Conservation (phyloP, 306 rosid genomes). For the Prinsepia uniflora region DNA sequence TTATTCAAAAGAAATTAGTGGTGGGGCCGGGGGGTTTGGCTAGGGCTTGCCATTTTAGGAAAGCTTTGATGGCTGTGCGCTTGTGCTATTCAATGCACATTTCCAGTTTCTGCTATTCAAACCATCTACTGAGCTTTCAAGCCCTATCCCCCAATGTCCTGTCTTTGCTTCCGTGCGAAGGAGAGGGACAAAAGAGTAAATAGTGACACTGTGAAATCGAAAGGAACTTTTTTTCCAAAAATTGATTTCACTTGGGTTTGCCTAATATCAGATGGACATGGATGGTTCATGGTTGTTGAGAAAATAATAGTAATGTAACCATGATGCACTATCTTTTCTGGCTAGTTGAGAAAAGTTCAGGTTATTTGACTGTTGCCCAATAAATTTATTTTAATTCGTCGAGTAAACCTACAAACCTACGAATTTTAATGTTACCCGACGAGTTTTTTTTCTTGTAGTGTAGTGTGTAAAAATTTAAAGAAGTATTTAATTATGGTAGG, state of each 20-base stretch:
- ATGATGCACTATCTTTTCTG: slow-evolving; percentile 3
- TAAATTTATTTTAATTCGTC: no score
- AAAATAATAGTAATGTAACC: slow-evolving; percentile 1
- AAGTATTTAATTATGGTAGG: not conserved
- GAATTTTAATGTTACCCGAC: no score
- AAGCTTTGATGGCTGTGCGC: slow-evolving; percentile 32
- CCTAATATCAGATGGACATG: not conserved
- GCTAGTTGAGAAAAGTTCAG: no score
- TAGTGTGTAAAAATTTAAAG: slow-evolving; percentile 29
- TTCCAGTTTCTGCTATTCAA: slow-evolving; percentile 32
- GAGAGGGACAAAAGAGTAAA: slow-evolving; percentile 37
- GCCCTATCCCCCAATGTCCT: slow-evolving; percentile 23
- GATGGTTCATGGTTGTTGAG: slow-evolving; percentile 18
- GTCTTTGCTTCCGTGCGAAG: slow-evolving; percentile 30
- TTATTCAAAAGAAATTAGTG: slow-evolving; percentile 5
- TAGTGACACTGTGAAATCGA: not conserved
- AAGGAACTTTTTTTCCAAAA: slow-evolving; percentile 7
- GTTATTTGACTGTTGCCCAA: no score
- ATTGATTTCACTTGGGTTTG: slow-evolving; percentile 13
- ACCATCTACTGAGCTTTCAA: slow-evolving; percentile 39
- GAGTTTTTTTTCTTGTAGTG: slow-evolving; percentile 20
- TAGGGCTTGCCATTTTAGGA: slow-evolving; percentile 33
- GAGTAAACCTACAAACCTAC: no score
- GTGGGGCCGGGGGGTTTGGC: slow-evolving; percentile 28
- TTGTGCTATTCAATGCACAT: slow-evolving; percentile 30